Percentiles rank a stretch among this genome's conserved stretches.
Evolutionary conservation across 1,284 basidiomycete genomes (phyloP).

Genomic region (Polyporus tsugae): DNA sequence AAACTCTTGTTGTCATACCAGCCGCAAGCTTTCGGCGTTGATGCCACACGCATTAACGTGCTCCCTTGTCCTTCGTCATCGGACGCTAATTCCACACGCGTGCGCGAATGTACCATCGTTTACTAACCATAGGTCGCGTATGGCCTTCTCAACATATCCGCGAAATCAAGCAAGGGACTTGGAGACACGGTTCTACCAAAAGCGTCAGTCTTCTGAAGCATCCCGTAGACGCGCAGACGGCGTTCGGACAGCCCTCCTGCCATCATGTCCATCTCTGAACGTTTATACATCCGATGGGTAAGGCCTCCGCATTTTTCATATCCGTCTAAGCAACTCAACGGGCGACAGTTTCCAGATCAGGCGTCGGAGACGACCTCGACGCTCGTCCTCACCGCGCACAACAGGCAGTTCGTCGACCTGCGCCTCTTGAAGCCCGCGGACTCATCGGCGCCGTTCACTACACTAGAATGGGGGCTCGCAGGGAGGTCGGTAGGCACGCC

Average conservation of each 20-base stretch:
- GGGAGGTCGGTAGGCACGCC: conserved; percentile 28
- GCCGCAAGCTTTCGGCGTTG: no score
- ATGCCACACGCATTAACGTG: no score
- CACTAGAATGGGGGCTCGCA: conserved; percentile 29
- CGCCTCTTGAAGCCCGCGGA: conserved; percentile 18
- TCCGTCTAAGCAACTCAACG: neutral
- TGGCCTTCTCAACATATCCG: no score
- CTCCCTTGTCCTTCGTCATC: no score
- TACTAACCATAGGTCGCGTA: no score
- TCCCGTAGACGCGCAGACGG: neutral
- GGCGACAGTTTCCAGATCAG: conserved; percentile 24
- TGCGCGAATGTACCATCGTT: no score
- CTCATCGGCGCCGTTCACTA: neutral
- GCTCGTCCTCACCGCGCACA: conserved; percentile 27
- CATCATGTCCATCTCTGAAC: conserved; percentile 30
- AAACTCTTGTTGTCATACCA: no score
- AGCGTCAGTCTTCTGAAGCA: neutral
- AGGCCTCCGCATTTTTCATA: neutral
- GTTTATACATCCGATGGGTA: conserved; percentile 31
- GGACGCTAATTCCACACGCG: no score
- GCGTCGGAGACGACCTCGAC: conserved; percentile 30
- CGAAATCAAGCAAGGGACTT: no score
- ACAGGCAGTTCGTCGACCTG: conserved; percentile 30
- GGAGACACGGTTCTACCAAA: no score
- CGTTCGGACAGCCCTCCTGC: no score